A percentile compares a stretch with the other conserved stretches of the same genome.
phyloP scores from a whole-genome alignment of 257 asterid species.

The Rehmannia glutinosa region DNA sequence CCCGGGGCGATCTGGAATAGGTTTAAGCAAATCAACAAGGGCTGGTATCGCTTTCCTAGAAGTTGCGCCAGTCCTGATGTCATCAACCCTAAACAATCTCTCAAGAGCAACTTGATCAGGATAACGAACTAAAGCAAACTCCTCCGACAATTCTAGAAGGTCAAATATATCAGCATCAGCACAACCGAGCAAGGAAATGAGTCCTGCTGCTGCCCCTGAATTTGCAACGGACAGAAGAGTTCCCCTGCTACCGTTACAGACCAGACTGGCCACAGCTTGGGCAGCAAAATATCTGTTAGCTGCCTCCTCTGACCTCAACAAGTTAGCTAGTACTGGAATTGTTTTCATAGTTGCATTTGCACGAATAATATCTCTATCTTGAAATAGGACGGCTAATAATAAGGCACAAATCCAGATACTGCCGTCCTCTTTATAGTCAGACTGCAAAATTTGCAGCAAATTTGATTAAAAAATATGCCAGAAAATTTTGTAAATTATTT shows the following conservation, averaged over 20 bases:
- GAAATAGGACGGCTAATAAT: conserved; percentile 73
- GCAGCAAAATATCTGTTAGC: conserved; percentile 95
- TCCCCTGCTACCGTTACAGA: conserved; percentile 98
- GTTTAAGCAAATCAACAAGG: conserved; percentile 92
- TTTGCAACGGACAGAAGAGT: conserved; percentile 97
- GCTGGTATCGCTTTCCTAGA: conserved; percentile 98
- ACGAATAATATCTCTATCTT: conserved; percentile 83
- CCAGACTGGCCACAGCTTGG: conserved; percentile 92
- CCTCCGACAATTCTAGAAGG: conserved; percentile 83
- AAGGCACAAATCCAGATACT: conserved; percentile 86
- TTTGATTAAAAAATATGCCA: conserved; percentile 4
- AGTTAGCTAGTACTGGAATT: conserved; percentile 76
- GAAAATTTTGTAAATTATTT: background rate
- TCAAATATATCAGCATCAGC: conserved; percentile 74
- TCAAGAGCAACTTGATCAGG: conserved; percentile 97
- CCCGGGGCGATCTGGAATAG: conserved; percentile 97
- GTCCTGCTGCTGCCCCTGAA: conserved; percentile 93
- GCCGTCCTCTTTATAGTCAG: conserved; percentile 79
- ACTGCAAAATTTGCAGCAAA: conserved; percentile 34
- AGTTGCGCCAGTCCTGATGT: conserved; percentile 93
- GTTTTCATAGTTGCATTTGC: conserved; percentile 81
- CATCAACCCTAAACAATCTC: conserved; percentile 94
- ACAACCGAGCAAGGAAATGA: conserved; percentile 90
- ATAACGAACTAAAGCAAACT: conserved; percentile 68
- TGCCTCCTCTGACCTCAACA: conserved; percentile 82